phyloP scores from a whole-genome alignment of 2,329 filamentous ascomycete species.

The Monilinia fructigena region DNA sequence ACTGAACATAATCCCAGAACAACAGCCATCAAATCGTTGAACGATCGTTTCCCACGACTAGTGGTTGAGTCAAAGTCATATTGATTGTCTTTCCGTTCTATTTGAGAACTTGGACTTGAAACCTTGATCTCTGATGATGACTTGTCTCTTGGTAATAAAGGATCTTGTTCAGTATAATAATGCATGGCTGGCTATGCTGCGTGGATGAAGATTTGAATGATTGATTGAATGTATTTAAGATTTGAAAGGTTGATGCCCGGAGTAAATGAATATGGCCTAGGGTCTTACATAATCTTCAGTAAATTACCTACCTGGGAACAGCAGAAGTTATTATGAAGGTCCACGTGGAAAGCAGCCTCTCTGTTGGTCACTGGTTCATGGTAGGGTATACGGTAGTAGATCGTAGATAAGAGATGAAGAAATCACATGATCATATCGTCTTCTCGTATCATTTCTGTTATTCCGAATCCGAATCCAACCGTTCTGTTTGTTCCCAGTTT shows the following conservation, averaged over 20 bases:
- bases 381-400: too few species aligned
- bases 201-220: too few species aligned
- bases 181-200: too few species aligned
- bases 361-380: too few species aligned
- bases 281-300: too few species aligned
- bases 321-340: too few species aligned
- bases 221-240: not conserved
- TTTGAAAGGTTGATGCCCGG: not conserved
- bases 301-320: too few species aligned
- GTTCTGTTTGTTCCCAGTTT: too few species aligned
- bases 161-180: constrained; percentile 35
- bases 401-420: not conserved
- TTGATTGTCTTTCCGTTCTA: not conserved
- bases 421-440: not conserved
- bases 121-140: constrained; percentile 36
- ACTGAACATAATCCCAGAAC: constrained; percentile 27
- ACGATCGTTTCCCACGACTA: constrained; percentile 16
- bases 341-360: too few species aligned
- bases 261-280: not conserved
- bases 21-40: constrained; percentile 20
- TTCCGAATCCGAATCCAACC: too few species aligned
- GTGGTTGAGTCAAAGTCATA: constrained; percentile 5
- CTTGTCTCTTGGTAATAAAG: constrained; percentile 35
- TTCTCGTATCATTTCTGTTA: not conserved
- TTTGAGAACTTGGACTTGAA: constrained; percentile 14